phyloP scores from a whole-genome alignment of 139 green algal species.

The Coelastrella sp. region DNA sequence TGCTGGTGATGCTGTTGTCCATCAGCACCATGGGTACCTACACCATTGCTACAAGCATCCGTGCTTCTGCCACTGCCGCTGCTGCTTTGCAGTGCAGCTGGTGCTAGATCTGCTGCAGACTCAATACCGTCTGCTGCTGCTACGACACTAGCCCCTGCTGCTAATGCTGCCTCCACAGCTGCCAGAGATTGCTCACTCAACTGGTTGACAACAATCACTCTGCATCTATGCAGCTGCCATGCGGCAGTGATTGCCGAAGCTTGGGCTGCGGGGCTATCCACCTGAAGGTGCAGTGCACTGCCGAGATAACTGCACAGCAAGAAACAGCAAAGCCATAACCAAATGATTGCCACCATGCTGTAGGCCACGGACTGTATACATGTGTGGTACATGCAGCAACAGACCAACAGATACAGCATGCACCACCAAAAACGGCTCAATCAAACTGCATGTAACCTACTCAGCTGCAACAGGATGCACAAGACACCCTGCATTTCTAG shows the following conservation, averaged over 20 bases:
- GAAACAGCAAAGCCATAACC: not conserved
- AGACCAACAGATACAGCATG: no score
- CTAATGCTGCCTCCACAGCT: slow-evolving; percentile 5
- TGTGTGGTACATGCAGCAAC: no score
- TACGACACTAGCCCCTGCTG: slow-evolving; percentile 6
- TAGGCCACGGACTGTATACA: no score
- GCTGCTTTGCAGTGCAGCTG: not conserved
- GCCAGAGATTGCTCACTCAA: not conserved
- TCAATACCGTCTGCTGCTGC: not conserved
- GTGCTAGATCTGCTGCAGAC: not conserved
- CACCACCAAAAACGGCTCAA: no score
- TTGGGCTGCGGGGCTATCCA: not conserved
- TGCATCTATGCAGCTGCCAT: slow-evolving; percentile 28
- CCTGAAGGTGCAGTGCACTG: not conserved
- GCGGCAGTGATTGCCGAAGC: slow-evolving; percentile 6
- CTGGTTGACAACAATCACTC: not conserved
- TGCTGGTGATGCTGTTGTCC: slow-evolving; percentile 3
- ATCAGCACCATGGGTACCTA: not conserved
- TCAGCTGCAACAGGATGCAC: no score
- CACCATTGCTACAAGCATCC: not conserved
- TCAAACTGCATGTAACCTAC: no score
- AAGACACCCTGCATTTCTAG: no score
- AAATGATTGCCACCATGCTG: not conserved
- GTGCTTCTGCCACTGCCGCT: not conserved
- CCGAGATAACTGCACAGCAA: not conserved